Percentiles rank a stretch among this genome's conserved stretches.
Conservation (phyloP, 768 basidiomycete genomes). For the Lanmaoa pseudosensibilis region DNA sequence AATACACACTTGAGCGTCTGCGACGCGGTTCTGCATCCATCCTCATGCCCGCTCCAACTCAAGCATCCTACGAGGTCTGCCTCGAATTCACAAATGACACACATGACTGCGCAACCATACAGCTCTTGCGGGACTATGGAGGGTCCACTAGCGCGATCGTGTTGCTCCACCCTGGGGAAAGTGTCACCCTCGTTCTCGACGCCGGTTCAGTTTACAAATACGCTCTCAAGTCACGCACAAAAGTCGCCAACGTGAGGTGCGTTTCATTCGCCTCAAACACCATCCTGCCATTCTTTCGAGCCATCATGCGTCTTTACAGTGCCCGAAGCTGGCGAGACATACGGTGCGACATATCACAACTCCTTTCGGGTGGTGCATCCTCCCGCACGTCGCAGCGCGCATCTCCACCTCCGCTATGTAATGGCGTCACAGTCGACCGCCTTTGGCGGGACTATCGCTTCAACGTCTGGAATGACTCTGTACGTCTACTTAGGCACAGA, state of each 20-base stretch:
- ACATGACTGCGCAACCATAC: conserved; percentile 59
- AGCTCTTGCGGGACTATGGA: conserved; percentile 65
- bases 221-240: conserved; percentile 62
- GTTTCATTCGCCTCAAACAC: conserved; percentile 21
- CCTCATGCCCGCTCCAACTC: conserved; percentile 58
- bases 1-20: conserved; percentile 34
- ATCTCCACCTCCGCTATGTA: conserved; percentile 38
- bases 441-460: conserved; percentile 68
- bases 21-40: conserved; percentile 21
- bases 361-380: conserved; percentile 46
- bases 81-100: conserved; percentile 74
- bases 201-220: conserved; percentile 70
- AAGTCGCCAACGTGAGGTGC: conserved; percentile 70
- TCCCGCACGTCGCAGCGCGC: conserved; percentile 35
- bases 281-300: conserved; percentile 4
- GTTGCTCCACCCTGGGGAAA: conserved; percentile 61
- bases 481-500: conserved; percentile 9
- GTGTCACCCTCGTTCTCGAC: conserved; percentile 64
- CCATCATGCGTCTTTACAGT: conserved; percentile 33
- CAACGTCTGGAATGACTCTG: conserved; percentile 59
- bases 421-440: conserved; percentile 63
- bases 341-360: conserved; percentile 58
- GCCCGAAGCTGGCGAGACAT: conserved; percentile 68
- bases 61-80: conserved; percentile 58
- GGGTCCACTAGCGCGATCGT: conserved; percentile 52